Base-by-base conservation (phyloP, 75 land plant genomes). In the Pinus taeda region DNA sequence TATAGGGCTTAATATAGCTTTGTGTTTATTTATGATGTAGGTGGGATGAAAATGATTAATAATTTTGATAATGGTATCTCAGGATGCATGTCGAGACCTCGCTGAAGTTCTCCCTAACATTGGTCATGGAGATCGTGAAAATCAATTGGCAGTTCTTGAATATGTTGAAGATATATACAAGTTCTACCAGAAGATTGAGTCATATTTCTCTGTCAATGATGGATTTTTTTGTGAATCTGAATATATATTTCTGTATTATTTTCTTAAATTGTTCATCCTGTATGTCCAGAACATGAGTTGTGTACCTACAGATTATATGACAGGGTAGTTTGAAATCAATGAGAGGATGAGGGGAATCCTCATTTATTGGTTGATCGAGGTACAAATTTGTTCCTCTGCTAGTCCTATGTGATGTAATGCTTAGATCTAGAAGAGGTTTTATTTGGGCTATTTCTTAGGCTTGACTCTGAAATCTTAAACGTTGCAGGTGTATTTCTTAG, bases 81-180 rank as follows among this genome's bases (percentile, higher is more conserved):
- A 95, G 98, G 84, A 72, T 74, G 92, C 96, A 56, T 90, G 91
- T 76, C 88, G 89, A 3, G 33, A 75, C 12, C 79, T 76, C 36
- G 76, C 83, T 20, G 88, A 85, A 49, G 78, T 64, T 8, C 39
- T 83, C 3, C 73, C 85, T 1, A 83, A 92, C 75, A 96, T 96
- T 67, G 99, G 94, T 76, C 88, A 78, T 22, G 83, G 71, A 37
- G 99, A 96, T 77, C 82, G 77, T 1, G 85, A 80, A 29, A 85
- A 92, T 79, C 89, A 93, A 29, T 82, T 96, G 77, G 97, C 97
- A 6, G 89, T 88, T 21, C 89, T 86, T 7, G 99, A 96, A 26
- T 94, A 96, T 80, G 90, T 96, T 33, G 97, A 96, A 53, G 97
- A 96, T 69, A 88, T 96, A 8, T 96, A 94, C 82, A 89, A 88